Conservation (phyloP, 139 green algal species). For the Chlorella ohadii region DNA sequence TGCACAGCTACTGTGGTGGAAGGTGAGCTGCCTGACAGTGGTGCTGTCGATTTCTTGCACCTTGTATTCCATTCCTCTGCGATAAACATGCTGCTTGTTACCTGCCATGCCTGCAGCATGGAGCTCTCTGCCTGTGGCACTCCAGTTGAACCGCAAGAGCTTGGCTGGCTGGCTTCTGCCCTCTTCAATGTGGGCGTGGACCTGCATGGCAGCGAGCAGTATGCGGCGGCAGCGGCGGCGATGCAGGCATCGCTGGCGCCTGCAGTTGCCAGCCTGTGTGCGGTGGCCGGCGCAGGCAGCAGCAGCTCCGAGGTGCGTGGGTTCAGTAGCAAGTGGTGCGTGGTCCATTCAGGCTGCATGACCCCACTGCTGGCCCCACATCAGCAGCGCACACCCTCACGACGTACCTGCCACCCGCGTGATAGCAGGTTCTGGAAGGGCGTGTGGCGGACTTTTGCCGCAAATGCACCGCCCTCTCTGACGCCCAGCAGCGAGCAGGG, state of each 20-base stretch:
- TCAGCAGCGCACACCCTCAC: too few relatives aligned
- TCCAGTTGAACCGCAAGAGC: constrained; percentile 26
- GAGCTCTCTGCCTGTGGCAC: not conserved
- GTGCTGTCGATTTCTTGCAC: too few relatives aligned
- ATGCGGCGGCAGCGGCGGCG: not conserved
- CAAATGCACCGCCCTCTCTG: not conserved
- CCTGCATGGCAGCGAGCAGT: not conserved
- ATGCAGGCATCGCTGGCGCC: constrained; percentile 9
- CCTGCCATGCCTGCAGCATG: not conserved
- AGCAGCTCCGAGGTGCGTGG: too few relatives aligned
- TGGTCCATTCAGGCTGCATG: too few relatives aligned
- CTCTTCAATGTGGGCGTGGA: constrained; percentile 42
- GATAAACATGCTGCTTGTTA: too few relatives aligned
- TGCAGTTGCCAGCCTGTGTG: not conserved
- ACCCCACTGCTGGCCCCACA: too few relatives aligned
- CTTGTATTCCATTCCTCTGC: too few relatives aligned
- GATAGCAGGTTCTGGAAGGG: not conserved
- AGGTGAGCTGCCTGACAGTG: not conserved
- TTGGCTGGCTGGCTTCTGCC: constrained; percentile 29
- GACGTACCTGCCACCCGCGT: too few relatives aligned
- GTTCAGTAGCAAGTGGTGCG: too few relatives aligned
- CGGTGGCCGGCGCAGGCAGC: not conserved
- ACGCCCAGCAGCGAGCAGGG: constrained; percentile 18
- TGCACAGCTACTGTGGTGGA: not conserved
- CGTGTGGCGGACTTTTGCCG: constrained; percentile 1